Evolutionary conservation across 2,329 filamentous ascomycete genomes (phyloP), one percentile per base, ranked within the genome.

Genomic region (Akanthomyces dipterigenus): DNA sequence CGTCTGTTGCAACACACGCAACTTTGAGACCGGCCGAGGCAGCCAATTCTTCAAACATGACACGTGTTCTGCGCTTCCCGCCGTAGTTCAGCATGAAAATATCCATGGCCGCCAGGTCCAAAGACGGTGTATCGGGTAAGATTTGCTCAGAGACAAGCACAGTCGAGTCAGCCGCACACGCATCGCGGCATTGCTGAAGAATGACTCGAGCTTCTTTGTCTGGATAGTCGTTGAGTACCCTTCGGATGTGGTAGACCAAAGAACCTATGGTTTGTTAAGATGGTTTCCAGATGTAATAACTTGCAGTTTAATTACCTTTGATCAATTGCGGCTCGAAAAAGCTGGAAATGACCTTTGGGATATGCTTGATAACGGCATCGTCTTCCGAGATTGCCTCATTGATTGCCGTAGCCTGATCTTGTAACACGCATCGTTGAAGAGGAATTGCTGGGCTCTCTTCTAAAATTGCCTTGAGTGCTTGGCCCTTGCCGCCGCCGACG

Each of bases 211-310:
- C 70, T 16, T 69, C 68, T 1, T 69, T 66, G 56, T 76, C 73
- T 24, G 69, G 64, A 61, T 75, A 77, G 60, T 77, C 71, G 61
- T 77, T 75, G 1, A 77, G 69, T 48, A 71, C 72, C 7, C 72
- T 70, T 55, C 68, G 69, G 60, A 73, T 72, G 65, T 68, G 72
- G 65, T 77, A 77, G 14, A 74, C 64, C 26, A 71, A 61, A 18
- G 75, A 74, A 5, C 70, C 73, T 75, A 24, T 3, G 24, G 50
- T 40, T 36, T 64, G 60, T 12, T 31, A 12, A 51, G n/a, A 20
- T 12, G 38, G 14, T 1, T 16, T 8, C 1, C 11, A 31, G 12
- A 2, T 18, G 20, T n/a, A 11, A 4, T 20, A 55, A 26, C 55
- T 6, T 18, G 5, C 1, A 5, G 3, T 7, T 38, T 14, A 14